phyloP scores from a whole-genome alignment of 805 yeast genomes.

The Lachancea nothofagi region DNA sequence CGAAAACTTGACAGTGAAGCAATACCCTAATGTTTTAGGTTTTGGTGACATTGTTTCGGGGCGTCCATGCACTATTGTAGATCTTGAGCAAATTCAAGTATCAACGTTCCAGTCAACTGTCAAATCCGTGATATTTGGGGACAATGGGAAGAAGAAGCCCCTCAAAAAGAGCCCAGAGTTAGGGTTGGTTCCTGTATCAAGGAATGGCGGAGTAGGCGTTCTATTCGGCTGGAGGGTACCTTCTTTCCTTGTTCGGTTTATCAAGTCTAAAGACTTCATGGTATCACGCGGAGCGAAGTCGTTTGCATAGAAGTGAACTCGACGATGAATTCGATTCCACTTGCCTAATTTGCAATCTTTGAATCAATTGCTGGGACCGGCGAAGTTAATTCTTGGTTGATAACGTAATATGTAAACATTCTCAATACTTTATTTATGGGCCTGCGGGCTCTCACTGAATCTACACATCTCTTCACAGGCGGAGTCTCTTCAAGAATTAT shows the following conservation, averaged over 20 bases:
- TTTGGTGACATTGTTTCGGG: constrained; percentile 5
- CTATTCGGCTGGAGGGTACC: constrained; percentile 6
- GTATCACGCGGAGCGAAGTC: constrained; percentile 1
- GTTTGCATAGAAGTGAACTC: constrained; percentile 1
- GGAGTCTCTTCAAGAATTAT: too few relatives aligned
- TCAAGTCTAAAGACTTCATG: constrained; percentile 6
- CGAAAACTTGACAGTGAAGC: not conserved
- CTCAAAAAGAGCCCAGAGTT: constrained; percentile 1
- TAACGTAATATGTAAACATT: too few relatives aligned
- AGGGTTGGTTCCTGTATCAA: constrained; percentile 6
- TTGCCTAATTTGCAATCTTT: too few relatives aligned
- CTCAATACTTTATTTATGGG: too few relatives aligned
- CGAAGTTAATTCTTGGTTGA: too few relatives aligned
- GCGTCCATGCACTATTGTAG: constrained; percentile 3
- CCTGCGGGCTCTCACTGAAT: too few relatives aligned
- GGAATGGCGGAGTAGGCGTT: constrained; percentile 6
- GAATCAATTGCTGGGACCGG: too few relatives aligned
- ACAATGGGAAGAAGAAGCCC: not conserved
- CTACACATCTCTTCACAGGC: too few relatives aligned
- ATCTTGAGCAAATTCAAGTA: constrained; percentile 3
- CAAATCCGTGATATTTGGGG: not conserved
- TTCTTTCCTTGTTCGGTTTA: constrained; percentile 1
- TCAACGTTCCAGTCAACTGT: not conserved
- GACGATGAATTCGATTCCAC: too few relatives aligned
- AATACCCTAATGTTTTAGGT: constrained; percentile 1